These are phyloP conservation scores for Tolypocladium album DNA, from an alignment of 2,329 filamentous ascomycete genomes.

Conservation along the genomic window DNA sequence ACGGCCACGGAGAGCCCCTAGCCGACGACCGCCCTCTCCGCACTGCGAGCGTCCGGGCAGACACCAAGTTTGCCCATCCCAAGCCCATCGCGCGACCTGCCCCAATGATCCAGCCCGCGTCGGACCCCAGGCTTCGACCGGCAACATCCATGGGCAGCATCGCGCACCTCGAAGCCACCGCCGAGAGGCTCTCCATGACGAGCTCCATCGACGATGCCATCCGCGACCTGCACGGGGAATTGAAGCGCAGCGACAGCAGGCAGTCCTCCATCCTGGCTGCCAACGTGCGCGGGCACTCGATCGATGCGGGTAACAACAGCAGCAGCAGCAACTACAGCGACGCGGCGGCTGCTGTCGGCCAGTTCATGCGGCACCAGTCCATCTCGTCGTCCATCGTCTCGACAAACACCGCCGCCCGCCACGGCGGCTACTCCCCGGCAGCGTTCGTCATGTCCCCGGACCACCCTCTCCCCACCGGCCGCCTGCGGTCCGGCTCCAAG, in stretches of 20 bases:
- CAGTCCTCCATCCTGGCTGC: conserved; percentile 51
- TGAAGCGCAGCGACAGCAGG: conserved; percentile 59
- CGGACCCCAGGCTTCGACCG: conserved; percentile 51
- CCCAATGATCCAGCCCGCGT: conserved; percentile 33
- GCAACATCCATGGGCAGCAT: conserved; percentile 57
- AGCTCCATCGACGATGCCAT: conserved; percentile 73
- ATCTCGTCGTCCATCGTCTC: conserved; percentile 55
- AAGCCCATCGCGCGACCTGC: conserved; percentile 37
- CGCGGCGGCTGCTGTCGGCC: conserved; percentile 7
- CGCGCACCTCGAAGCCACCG: conserved; percentile 62
- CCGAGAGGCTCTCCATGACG: conserved; percentile 62
- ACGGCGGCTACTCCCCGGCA: conserved; percentile 59
- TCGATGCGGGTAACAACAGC: conserved; percentile 12
- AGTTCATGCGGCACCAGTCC: conserved; percentile 33
- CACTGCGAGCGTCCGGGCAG: conserved; percentile 30
- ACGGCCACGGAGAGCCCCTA: neutral
- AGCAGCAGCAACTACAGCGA: neutral
- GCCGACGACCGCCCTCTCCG: conserved; percentile 16
- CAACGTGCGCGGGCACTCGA: conserved; percentile 24
- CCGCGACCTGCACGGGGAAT: conserved; percentile 57
- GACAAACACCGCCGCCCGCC: conserved; percentile 54
- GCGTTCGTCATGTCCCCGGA: conserved; percentile 58
- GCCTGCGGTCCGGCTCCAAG: conserved; percentile 44
- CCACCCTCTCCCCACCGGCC: conserved; percentile 48
- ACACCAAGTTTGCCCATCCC: conserved; percentile 27